Conservation (phyloP, 768 basidiomycete species). For the Tulasnella sp. region DNA sequence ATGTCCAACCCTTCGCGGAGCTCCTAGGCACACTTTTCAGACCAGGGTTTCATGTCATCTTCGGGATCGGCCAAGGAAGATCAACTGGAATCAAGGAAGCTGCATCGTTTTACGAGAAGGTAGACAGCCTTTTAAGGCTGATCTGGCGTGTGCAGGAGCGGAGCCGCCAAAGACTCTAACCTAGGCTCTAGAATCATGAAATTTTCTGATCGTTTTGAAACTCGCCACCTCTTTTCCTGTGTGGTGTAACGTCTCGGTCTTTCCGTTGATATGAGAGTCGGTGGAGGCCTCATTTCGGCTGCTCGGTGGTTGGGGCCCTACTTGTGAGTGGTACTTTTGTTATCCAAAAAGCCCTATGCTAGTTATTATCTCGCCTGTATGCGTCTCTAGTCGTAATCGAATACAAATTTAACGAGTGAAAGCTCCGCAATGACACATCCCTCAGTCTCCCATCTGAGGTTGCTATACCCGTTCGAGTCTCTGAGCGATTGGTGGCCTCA, state of each 20-base stretch:
- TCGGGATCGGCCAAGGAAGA: background rate
- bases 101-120: background rate
- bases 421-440: no score
- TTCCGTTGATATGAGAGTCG: no score
- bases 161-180: background rate
- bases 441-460: no score
- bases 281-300: no score
- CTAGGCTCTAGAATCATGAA: background rate
- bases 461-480: no score
- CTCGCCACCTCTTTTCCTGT: background rate
- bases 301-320: no score
- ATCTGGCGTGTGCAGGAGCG: background rate
- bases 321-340: no score
- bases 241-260: no score
- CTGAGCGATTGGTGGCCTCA: background rate
- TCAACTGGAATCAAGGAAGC: background rate
- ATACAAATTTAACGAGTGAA: no score
- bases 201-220: background rate
- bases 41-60: background rate
- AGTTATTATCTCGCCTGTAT: no score
- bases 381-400: no score
- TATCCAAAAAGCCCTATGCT: no score
- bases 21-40: background rate
- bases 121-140: background rate
- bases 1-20: background rate